Percentiles rank a stretch among this genome's conserved stretches.
These are phyloP conservation scores for Colletotrichum agaves DNA, from an alignment of 2,329 filamentous ascomycete species.

Conservation along the genomic window DNA sequence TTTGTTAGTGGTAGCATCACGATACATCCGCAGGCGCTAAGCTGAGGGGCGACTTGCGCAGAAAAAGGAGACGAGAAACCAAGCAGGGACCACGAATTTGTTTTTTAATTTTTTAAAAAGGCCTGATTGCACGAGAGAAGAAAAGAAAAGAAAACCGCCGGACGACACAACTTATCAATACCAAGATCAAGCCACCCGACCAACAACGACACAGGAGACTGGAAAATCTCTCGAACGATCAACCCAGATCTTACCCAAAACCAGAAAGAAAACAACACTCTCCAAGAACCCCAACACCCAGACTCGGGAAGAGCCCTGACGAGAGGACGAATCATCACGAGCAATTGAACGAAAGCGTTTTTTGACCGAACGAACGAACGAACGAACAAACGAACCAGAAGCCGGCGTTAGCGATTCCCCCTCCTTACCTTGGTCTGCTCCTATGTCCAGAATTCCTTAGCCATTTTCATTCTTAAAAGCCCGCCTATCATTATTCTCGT, in stretches of 20 bases:
- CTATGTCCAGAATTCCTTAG: constrained; percentile 4
- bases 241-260: constrained; percentile 6
- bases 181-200: constrained; percentile 18
- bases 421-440: not conserved
- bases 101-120: too few species aligned
- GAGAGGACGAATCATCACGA: constrained; percentile 21
- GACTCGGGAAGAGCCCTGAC: not conserved
- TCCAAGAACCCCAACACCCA: not conserved
- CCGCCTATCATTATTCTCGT: not conserved
- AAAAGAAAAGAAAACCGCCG: not conserved
- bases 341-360: constrained; percentile 3
- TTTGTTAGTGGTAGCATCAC: constrained; percentile 17
- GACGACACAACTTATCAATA: constrained; percentile 4
- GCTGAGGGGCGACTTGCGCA: not conserved
- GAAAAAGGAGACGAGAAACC: constrained; percentile 16
- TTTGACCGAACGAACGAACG: constrained; percentile 1
- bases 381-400: not conserved
- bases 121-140: not conserved
- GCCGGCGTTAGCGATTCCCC: constrained; percentile 7
- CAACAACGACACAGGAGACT: not conserved
- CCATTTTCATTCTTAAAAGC: not conserved
- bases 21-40: constrained; percentile 7
- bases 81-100: too few species aligned
- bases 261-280: not conserved
- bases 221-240: constrained; percentile 1